Base-by-base conservation (phyloP, 78 protist genomes). In the Isochrysis galbana region DNA sequence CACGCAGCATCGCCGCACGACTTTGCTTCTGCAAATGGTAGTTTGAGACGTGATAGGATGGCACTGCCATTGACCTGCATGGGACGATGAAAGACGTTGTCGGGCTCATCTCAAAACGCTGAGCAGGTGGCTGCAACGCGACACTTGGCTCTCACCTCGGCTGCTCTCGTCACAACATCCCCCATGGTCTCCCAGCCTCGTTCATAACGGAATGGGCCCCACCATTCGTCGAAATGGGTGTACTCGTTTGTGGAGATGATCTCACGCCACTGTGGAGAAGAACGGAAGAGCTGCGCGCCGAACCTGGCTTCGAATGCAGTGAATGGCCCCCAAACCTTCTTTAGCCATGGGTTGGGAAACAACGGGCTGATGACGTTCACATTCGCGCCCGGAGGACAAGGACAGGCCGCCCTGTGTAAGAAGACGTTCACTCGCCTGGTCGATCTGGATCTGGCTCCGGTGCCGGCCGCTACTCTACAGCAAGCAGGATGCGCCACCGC, bases 181-280 rank as follows among this genome's bases (percentile, higher is more conserved):
- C 84, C 84, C 84, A 77, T 77, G 29, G 84, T 77, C 84, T 77
- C 84, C 84, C 84, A 77, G 22, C 84, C 84, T 3, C 84, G 84
- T 2, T 23, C 5, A 46, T 77, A 77, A 46, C 39, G 84, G 84
- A 77, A 77, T 10, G 44, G 47, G 25, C 84, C 84, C 84, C 84
- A 77, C 45, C 45, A 77, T 29, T 77, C 84, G 84, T 77, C 84
- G 47, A 77, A 77, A 17, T 77, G 84, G 1, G 84, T 46, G 47
- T 77, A 77, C n/a, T 77, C 84, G 19, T 3, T 10, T 5, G 84
- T 39, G 48, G 84, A 4, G 84, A 77, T 1, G n/a, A 77, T 32
- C n/a, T 23, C 10, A 11, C 74, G 10, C 74, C 74, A 61, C 74
- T 61, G 74, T 22, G 82, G 82, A 14, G 39, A 32, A 1, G 29